Evolutionary conservation across 148 eudicot genomes (phyloP).

Genomic region (Simmondsia chinensis): DNA sequence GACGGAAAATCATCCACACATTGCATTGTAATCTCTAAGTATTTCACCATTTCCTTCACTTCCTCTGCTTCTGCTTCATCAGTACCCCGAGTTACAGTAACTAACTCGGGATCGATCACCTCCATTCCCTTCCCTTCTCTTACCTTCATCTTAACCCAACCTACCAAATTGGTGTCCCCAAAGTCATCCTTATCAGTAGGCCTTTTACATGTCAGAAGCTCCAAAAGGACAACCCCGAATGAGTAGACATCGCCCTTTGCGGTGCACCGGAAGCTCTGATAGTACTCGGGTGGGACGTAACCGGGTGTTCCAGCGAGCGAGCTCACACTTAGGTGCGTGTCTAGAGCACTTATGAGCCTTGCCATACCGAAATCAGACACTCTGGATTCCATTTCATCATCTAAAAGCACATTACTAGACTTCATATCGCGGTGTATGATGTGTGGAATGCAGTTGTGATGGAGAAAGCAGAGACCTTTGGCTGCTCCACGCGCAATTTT

Average conservation of each 20-base stretch:
- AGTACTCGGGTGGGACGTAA: conserved; percentile 95
- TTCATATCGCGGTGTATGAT: conserved; percentile 97
- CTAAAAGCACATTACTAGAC: conserved; percentile 83
- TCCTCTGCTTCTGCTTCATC: conserved; percentile 50
- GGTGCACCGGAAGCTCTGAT: conserved; percentile 94
- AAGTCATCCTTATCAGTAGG: conserved; percentile 96
- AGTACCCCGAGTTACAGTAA: conserved; percentile 24
- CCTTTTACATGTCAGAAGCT: conserved; percentile 71
- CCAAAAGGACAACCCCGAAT: conserved; percentile 76
- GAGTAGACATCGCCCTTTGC: conserved; percentile 93
- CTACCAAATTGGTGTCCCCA: conserved; percentile 91
- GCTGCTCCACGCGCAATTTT: conserved; percentile 93
- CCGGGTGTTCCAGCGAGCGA: conserved; percentile 97
- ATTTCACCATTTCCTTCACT: conserved; percentile 77
- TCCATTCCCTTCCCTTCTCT: conserved; percentile 88
- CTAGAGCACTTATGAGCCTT: conserved; percentile 85
- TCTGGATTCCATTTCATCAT: conserved; percentile 73
- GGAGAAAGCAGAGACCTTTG: conserved; percentile 86
- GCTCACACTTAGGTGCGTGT: conserved; percentile 93
- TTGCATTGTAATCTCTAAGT: conserved; percentile 55
- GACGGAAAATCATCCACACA: conserved; percentile 97
- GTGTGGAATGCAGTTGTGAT: conserved; percentile 96
- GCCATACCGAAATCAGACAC: conserved; percentile 99
- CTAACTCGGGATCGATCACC: conserved; percentile 62
- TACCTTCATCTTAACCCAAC: conserved; percentile 93